Base-by-base conservation (phyloP, 148 eudicot species). In the Rhododendron simsii region DNA sequence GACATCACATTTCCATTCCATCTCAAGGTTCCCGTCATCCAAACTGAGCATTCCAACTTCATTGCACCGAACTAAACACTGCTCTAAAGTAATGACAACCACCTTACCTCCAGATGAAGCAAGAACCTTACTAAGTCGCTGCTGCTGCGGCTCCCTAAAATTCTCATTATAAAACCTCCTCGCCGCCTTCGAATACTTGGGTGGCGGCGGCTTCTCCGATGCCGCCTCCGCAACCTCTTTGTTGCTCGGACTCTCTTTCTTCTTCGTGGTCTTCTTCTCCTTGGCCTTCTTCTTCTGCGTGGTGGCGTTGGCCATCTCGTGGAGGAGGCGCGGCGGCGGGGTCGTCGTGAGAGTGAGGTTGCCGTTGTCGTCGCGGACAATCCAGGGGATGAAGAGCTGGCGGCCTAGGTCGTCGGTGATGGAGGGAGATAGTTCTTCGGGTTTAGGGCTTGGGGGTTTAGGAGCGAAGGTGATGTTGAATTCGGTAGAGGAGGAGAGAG, bases 21-120 rank as follows among this genome's bases (percentile, higher is more conserved):
- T 21, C 65, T 59, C 9, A 21, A 59, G n/a, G 65, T 59, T 59
- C 65, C 65, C n/a, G 9, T 59, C 10, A 59, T 59, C 65, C 26
- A 59, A 55, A 55, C 61, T 55, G 73, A 23, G 71, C 74, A 69
- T 69, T 69, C 35, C 74, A 28, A 69, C 5, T 69, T 13, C 75
- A 12, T 28, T 69, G 11, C 75, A 69, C 33, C 2, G 15, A 71
- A 71, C 76, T 41, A 71, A 71, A 71, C 39, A 71, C 20, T 1
- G 76, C 76, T 33, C 76, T 30, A 71, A 71, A 71, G 41, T 14
- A 69, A 71, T 33, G 76, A 30, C 37, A 55, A 37, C 9, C 51
- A 84, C 55, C 45, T 81, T 84, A 95, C 99, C 99, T 92, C 99
- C 99, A 30, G 98, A 91, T 61, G 99, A 92, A 51, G 99, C 99